Percentiles rank a stretch among this genome's conserved stretches.
phyloP scores from a whole-genome alignment of 192 early-diverging fungal genomes.

The Coemansia sp. region DNA sequence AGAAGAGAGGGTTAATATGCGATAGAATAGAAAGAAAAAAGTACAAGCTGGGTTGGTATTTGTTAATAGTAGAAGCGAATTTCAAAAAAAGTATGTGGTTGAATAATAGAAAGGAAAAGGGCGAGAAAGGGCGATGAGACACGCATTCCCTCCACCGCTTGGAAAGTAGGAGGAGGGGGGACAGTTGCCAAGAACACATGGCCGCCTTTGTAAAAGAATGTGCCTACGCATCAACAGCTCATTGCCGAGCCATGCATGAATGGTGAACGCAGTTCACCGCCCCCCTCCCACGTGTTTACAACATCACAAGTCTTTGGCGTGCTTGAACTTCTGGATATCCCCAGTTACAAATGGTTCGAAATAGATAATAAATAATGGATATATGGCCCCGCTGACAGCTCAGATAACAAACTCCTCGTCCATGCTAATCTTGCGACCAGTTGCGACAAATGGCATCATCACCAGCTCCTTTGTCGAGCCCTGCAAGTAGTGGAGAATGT shows the following conservation, averaged over 20 bases:
- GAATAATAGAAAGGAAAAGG: not conserved
- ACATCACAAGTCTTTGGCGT: not conserved
- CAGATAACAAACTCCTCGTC: conserved; percentile 50
- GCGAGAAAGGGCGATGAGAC: not conserved
- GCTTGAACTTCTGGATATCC: not conserved
- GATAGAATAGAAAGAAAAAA: conserved; percentile 5
- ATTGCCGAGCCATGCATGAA: not conserved
- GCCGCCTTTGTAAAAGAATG: conserved; percentile 2
- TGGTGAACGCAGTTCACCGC: not conserved
- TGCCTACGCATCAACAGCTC: not conserved
- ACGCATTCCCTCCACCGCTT: not conserved
- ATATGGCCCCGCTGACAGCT: not conserved
- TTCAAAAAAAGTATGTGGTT: conserved; percentile 10
- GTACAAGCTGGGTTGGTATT: not conserved
- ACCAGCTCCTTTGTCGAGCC: conserved; percentile 26
- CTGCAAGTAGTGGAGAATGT: conserved; percentile 56
- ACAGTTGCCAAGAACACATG: not conserved
- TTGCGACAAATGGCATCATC: conserved; percentile 57
- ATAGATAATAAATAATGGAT: not conserved
- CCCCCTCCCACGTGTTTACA: not conserved
- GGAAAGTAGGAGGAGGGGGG: not conserved
- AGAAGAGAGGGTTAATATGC: not conserved
- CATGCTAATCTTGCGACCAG: conserved; percentile 54
- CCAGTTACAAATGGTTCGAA: not conserved
- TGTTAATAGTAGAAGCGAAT: not conserved